These are phyloP conservation scores for Wilcoxina mikolae DNA, from an alignment of 495 filamentous ascomycete genomes.

Conservation along the genomic window DNA sequence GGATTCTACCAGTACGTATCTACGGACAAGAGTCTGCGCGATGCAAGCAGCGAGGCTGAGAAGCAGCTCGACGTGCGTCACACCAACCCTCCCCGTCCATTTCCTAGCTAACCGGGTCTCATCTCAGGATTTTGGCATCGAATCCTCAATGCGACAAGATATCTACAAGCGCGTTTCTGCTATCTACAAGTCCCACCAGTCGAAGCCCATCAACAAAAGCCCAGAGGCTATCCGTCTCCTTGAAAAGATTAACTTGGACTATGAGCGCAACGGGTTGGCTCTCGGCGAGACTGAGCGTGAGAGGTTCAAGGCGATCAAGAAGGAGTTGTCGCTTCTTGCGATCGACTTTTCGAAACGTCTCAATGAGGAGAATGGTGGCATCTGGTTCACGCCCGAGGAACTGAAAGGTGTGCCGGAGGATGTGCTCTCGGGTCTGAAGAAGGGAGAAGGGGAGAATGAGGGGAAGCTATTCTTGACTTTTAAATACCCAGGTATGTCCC, in stretches of 20 bases:
- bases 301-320: conserved; percentile 52
- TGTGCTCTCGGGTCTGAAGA: conserved; percentile 45
- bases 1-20: conserved; percentile 73
- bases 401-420: conserved; percentile 45
- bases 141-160: conserved; percentile 47
- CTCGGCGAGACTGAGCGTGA: conserved; percentile 42
- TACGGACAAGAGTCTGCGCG: conserved; percentile 49
- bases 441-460: conserved; percentile 54
- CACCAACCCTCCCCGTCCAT: neutral
- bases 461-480: conserved; percentile 45
- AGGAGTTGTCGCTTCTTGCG: conserved; percentile 40
- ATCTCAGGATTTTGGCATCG: conserved; percentile 39
- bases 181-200: conserved; percentile 35
- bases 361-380: conserved; percentile 45
- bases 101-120: neutral
- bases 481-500: conserved; percentile 39
- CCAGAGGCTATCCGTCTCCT: conserved; percentile 40
- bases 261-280: conserved; percentile 42
- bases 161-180: conserved; percentile 44
- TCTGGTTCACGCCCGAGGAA: conserved; percentile 46
- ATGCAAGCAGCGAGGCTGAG: conserved; percentile 45
- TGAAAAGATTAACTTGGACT: conserved; percentile 44
- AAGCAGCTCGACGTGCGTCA: conserved; percentile 38
- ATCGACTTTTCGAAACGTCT: conserved; percentile 47
- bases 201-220: conserved; percentile 32